Evolutionary conservation across 208 protist species (phyloP).

Genomic region (Wallacemonas sp.): DNA sequence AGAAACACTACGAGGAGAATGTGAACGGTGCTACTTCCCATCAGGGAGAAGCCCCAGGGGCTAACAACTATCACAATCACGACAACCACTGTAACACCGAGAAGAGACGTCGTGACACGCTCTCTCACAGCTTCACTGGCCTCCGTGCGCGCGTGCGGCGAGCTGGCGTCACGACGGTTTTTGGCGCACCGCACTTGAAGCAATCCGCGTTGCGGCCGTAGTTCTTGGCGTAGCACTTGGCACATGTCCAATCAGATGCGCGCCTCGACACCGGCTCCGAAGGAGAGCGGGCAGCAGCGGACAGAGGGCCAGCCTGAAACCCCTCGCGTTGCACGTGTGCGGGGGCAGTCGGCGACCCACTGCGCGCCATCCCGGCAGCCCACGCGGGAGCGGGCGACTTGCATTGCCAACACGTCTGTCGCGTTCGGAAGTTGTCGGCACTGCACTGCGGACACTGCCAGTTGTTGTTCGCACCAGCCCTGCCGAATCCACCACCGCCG

Average conservation of each 20-base stretch:
- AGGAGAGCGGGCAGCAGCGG: background rate
- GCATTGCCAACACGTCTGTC: conserved; percentile 84
- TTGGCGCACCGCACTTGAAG: conserved; percentile 79
- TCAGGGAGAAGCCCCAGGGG: too few species aligned
- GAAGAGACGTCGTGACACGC: too few species aligned
- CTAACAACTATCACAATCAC: too few species aligned
- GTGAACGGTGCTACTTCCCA: too few species aligned
- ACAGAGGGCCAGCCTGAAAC: conserved; percentile 49
- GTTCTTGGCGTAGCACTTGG: conserved; percentile 87
- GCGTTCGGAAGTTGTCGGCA: conserved; percentile 87
- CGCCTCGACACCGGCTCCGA: conserved; percentile 1
- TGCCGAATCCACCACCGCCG: background rate
- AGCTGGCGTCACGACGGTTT: conserved; percentile 34
- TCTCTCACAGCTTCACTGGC: conserved; percentile 74
- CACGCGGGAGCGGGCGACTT: conserved; percentile 12
- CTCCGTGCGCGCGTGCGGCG: conserved; percentile 51
- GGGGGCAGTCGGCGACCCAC: conserved; percentile 23
- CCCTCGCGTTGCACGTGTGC: conserved; percentile 51
- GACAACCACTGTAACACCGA: too few species aligned
- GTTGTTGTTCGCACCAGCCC: conserved; percentile 68
- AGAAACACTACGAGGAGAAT: too few species aligned
- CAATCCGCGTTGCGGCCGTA: conserved; percentile 64
- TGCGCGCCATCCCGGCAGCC: conserved; percentile 7
- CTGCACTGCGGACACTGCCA: conserved; percentile 80
- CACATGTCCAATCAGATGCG: conserved; percentile 72